These are phyloP conservation scores for Cyclotella distinguenda DNA, from an alignment of 108 stramenopile genomes.

Conservation along the genomic window DNA sequence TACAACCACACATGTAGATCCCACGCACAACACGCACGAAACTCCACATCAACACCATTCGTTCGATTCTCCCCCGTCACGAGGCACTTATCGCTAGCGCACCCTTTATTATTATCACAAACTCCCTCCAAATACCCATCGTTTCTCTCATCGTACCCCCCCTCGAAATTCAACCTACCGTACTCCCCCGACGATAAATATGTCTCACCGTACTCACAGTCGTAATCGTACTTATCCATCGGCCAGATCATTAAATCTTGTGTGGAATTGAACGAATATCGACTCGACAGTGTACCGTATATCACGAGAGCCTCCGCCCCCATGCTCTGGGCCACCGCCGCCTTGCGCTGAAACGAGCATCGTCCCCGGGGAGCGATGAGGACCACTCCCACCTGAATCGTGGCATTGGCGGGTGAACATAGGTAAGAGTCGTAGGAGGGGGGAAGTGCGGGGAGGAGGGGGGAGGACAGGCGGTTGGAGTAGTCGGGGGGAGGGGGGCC, in stretches of 20 bases:
- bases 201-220: slow-evolving; percentile 44
- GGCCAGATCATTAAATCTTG: slow-evolving; percentile 34
- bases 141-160: slow-evolving; percentile 30
- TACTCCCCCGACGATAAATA: slow-evolving; percentile 16
- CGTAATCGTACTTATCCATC: slow-evolving; percentile 45
- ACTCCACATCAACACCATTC: neutral
- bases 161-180: slow-evolving; percentile 14
- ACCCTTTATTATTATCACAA: slow-evolving; percentile 21
- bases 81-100: slow-evolving; percentile 47
- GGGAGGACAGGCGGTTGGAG: neutral
- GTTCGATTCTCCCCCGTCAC: slow-evolving; percentile 42
- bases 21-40: slow-evolving; percentile 65
- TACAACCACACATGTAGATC: slow-evolving; percentile 50
- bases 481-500: slow-evolving; percentile 26
- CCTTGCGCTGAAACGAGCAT: slow-evolving; percentile 56
- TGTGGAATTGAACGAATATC: slow-evolving; percentile 42
- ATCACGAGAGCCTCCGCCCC: slow-evolving; percentile 48
- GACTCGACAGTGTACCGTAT: slow-evolving; percentile 43
- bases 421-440: slow-evolving; percentile 37
- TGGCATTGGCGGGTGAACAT: slow-evolving; percentile 3
- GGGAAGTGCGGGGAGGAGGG: slow-evolving; percentile 20
- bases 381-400: neutral
- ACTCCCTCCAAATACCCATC: slow-evolving; percentile 29
- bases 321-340: slow-evolving; percentile 33
- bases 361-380: slow-evolving; percentile 49